Percentiles rank a stretch among this genome's conserved stretches.
Conservation (phyloP, 352 stramenopile genomes). For the Elongisporangium prolatum region DNA sequence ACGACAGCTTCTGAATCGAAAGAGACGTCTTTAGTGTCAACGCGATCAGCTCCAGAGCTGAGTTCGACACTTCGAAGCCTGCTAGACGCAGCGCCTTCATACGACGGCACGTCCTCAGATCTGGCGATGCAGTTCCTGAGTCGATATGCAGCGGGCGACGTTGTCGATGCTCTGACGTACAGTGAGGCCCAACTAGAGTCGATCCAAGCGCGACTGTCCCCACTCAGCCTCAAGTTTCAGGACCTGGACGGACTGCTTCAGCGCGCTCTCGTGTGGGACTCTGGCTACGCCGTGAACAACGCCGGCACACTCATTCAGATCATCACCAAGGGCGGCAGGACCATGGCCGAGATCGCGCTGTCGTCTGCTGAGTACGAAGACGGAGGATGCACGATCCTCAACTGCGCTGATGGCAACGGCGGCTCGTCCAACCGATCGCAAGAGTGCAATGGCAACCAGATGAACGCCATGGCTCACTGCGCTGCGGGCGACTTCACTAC, state of each 20-base stretch:
- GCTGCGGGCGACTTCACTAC: background rate
- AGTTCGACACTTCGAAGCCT: background rate
- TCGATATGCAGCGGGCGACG: constrained; percentile 14
- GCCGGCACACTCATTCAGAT: background rate
- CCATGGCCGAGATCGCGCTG: constrained; percentile 14
- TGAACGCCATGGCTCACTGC: background rate
- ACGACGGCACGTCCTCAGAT: constrained; percentile 11
- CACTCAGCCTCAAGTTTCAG: constrained; percentile 8
- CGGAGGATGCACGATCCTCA: constrained; percentile 6
- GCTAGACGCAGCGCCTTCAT: background rate
- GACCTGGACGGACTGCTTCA: constrained; percentile 58
- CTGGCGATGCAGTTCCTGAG: constrained; percentile 17
- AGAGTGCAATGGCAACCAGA: background rate
- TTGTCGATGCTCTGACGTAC: constrained; percentile 7
- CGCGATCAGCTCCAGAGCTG: background rate
- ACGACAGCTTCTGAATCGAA: background rate
- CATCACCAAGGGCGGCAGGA: constrained; percentile 2
- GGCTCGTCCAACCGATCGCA: background rate
- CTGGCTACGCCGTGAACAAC: constrained; percentile 31
- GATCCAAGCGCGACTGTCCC: constrained; percentile 9
- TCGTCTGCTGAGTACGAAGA: constrained; percentile 2
- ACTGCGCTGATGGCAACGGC: constrained; percentile 2
- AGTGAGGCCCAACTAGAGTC: constrained; percentile 4
- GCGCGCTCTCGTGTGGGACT: constrained; percentile 63
- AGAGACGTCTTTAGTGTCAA: background rate